These are phyloP conservation scores for Hypoxylon trugodes DNA, from an alignment of 495 filamentous ascomycete genomes.

Conservation along the genomic window DNA sequence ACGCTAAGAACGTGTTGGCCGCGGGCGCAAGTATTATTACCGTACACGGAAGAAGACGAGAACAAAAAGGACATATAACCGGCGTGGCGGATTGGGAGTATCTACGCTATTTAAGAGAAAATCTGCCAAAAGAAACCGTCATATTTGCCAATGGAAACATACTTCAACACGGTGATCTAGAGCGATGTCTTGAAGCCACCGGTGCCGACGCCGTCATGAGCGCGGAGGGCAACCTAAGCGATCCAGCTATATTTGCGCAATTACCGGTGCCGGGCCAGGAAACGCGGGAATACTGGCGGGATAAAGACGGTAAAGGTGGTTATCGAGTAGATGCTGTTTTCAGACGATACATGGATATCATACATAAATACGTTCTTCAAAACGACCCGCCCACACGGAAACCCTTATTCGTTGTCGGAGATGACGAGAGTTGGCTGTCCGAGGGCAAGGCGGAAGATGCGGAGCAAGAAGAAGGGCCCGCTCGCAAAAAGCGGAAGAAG, in stretches of 20 bases:
- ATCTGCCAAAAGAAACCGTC: slow-evolving; percentile 85
- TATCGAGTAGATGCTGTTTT: slow-evolving; percentile 89
- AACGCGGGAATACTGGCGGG: slow-evolving; percentile 84
- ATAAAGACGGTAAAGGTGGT: slow-evolving; percentile 80
- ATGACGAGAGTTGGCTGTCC: slow-evolving; percentile 54
- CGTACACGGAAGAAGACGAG: slow-evolving; percentile 85
- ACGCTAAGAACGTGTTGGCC: slow-evolving; percentile 85
- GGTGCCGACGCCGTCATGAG: slow-evolving; percentile 95
- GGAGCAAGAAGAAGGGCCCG: slow-evolving; percentile 52
- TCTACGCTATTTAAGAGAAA: slow-evolving; percentile 82
- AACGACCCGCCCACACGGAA: slow-evolving; percentile 66
- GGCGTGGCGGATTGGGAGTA: slow-evolving; percentile 91
- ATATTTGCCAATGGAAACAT: slow-evolving; percentile 98
- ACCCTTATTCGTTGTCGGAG: slow-evolving; percentile 78
- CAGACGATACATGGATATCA: slow-evolving; percentile 87
- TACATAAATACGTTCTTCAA: slow-evolving; percentile 77
- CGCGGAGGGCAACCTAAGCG: slow-evolving; percentile 91
- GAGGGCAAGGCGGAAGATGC: slow-evolving; percentile 24
- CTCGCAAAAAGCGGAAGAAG: slow-evolving; percentile 69
- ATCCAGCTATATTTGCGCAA: slow-evolving; percentile 84
- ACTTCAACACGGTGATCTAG: slow-evolving; percentile 82
- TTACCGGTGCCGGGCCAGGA: slow-evolving; percentile 70
- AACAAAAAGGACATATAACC: slow-evolving; percentile 96
- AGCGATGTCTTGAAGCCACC: slow-evolving; percentile 79
- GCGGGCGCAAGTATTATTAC: slow-evolving; percentile 94